Evolutionary conservation across 345 rosid genomes (phyloP).

Genomic region (Eucalyptus grandis): DNA sequence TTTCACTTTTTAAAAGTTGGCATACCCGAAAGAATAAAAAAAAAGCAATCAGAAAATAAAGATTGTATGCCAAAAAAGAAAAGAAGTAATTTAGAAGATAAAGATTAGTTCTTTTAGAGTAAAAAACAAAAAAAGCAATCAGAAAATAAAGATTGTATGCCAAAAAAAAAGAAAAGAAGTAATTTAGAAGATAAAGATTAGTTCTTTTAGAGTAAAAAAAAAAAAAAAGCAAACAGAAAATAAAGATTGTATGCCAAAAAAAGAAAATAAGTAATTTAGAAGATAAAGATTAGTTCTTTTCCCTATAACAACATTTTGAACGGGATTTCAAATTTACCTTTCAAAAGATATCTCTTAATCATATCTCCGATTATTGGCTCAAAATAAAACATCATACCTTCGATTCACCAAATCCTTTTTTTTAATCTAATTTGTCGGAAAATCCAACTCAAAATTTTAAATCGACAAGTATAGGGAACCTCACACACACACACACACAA

Average conservation of each 20-base stretch:
- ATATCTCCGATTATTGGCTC: neutral
- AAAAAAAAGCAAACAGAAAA: no score
- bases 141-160: neutral
- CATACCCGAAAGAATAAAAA: neutral
- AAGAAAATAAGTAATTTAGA: no score
- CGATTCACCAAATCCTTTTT: neutral
- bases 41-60: neutral
- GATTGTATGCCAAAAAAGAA: neutral
- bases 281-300: neutral
- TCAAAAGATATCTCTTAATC: neutral
- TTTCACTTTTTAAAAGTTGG: neutral
- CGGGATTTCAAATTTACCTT: neutral
- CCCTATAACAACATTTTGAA: neutral
- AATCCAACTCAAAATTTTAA: neutral
- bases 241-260: no score
- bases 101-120: no score
- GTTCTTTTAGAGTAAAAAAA: no score
- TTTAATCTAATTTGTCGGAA: fast-evolving
- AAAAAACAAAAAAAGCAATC: neutral
- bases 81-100: neutral
- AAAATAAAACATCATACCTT: neutral
- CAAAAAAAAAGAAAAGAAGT: no score
- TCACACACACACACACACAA: neutral
- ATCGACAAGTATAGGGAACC: fast-evolving
- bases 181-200: neutral